Percentiles rank a stretch among this genome's conserved stretches.
Evolutionary conservation across 2,329 filamentous ascomycete species (phyloP).

Genomic region (Samsoniella hepiali): DNA sequence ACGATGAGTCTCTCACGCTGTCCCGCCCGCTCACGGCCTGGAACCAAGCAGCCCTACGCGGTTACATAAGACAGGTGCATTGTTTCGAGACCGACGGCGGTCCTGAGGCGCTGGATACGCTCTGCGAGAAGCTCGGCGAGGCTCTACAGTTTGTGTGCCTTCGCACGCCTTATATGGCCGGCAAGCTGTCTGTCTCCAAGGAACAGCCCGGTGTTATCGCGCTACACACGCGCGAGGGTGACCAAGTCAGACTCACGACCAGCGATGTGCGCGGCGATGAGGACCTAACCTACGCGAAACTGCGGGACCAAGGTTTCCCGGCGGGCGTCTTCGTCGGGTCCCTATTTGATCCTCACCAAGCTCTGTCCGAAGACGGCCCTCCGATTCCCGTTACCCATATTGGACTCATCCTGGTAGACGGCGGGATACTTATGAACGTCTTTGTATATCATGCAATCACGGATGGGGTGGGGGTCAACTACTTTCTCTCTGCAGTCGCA

Average conservation of each 20-base stretch:
- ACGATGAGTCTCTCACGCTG: neutral
- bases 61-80: conserved; percentile 22
- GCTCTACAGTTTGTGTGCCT: conserved; percentile 11
- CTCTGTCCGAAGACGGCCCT: conserved; percentile 20
- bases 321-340: conserved; percentile 30
- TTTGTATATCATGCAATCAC: conserved; percentile 42
- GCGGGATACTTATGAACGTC: conserved; percentile 39
- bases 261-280: neutral
- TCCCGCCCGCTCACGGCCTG: conserved; percentile 18
- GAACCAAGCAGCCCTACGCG: conserved; percentile 22
- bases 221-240: neutral
- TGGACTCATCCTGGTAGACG: conserved; percentile 36
- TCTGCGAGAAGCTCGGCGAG: conserved; percentile 9
- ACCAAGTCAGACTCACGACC: neutral
- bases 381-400: conserved; percentile 37
- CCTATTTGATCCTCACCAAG: conserved; percentile 22
- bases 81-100: conserved; percentile 19
- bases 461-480: conserved; percentile 39
- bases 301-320: conserved; percentile 29
- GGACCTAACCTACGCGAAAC: conserved; percentile 25
- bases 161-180: conserved; percentile 14
- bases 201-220: conserved; percentile 1
- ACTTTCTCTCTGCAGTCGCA: conserved; percentile 39
- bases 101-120: conserved; percentile 8
- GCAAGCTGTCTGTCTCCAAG: conserved; percentile 4